Evolutionary conservation across 1,139 yeast genomes (phyloP).

Genomic region (Kodamaea sp.): DNA sequence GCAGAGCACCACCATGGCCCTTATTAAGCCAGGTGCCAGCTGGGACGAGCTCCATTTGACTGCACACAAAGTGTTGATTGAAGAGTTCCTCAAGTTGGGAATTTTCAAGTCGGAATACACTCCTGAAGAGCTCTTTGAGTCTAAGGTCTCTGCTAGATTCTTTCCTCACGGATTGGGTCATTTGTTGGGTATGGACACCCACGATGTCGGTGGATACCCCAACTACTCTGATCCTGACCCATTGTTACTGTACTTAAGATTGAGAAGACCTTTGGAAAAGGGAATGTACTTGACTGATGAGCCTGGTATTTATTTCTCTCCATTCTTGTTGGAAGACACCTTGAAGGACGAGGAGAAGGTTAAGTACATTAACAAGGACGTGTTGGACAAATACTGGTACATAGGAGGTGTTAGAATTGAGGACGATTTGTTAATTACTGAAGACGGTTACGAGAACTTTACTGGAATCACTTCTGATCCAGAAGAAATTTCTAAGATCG

Average conservation of each 20-base stretch:
- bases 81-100: slow-evolving; percentile 71
- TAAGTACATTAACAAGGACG: slow-evolving; percentile 63
- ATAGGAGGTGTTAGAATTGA: slow-evolving; percentile 97
- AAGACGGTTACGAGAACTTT: slow-evolving; percentile 73
- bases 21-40: slow-evolving; percentile 74
- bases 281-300: slow-evolving; percentile 94
- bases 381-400: slow-evolving; percentile 75
- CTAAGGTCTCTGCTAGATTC: slow-evolving; percentile 74
- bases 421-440: slow-evolving; percentile 83
- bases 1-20: slow-evolving; percentile 71
- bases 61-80: slow-evolving; percentile 77
- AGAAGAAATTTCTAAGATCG: slow-evolving; percentile 73
- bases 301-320: slow-evolving; percentile 92
- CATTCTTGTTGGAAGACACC: slow-evolving; percentile 69
- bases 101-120: slow-evolving; percentile 65
- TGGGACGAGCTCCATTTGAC: slow-evolving; percentile 87
- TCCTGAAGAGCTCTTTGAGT: slow-evolving; percentile 64
- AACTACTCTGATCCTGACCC: slow-evolving; percentile 83
- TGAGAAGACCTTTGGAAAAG: slow-evolving; percentile 68
- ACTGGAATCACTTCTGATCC: slow-evolving; percentile 87
- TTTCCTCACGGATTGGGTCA: slow-evolving; percentile 97
- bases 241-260: slow-evolving; percentile 70
- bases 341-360: slow-evolving; percentile 56
- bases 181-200: slow-evolving; percentile 90
- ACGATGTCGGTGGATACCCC: slow-evolving; percentile 89